Evolutionary conservation across 768 basidiomycete genomes (phyloP).

Genomic region (Symmetrospora coprosmae): DNA sequence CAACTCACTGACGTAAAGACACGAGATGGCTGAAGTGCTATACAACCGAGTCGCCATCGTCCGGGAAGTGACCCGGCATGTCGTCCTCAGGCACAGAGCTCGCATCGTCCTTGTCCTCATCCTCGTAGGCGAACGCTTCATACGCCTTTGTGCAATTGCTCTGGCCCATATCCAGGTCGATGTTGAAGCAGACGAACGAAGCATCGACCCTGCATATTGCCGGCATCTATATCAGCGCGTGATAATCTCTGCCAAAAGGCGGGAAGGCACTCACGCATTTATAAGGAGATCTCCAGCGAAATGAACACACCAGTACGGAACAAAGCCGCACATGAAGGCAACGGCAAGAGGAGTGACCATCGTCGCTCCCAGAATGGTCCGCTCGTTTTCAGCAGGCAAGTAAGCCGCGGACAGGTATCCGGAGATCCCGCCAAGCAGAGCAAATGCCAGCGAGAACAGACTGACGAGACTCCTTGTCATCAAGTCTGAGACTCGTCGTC

Average conservation of each 20-base stretch:
- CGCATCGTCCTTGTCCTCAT: slow-evolving; percentile 12
- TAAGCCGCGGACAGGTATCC: slow-evolving; percentile 1
- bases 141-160: neutral
- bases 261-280: neutral
- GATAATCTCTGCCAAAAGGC: neutral
- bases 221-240: neutral
- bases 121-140: slow-evolving; percentile 19
- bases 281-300: slow-evolving; percentile 9
- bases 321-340: slow-evolving; percentile 1
- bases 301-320: slow-evolving; percentile 10
- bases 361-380: neutral
- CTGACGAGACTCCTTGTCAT: neutral
- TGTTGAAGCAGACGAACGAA: slow-evolving; percentile 19
- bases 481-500: neutral
- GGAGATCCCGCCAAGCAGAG: neutral
- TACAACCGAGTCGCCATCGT: too few species aligned
- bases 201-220: slow-evolving; percentile 1
- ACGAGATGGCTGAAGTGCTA: too few species aligned
- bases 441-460: slow-evolving; percentile 5
- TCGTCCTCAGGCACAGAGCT: too few species aligned
- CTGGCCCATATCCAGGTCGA: slow-evolving; percentile 17
- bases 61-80: too few species aligned
- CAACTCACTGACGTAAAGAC: too few species aligned
- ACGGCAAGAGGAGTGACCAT: neutral
- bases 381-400: neutral